A percentile compares a stretch with the other conserved stretches of the same genome.
These are phyloP conservation scores for Cladosporium sp. DNA, from an alignment of 2,329 filamentous ascomycete genomes.

Conservation along the genomic window DNA sequence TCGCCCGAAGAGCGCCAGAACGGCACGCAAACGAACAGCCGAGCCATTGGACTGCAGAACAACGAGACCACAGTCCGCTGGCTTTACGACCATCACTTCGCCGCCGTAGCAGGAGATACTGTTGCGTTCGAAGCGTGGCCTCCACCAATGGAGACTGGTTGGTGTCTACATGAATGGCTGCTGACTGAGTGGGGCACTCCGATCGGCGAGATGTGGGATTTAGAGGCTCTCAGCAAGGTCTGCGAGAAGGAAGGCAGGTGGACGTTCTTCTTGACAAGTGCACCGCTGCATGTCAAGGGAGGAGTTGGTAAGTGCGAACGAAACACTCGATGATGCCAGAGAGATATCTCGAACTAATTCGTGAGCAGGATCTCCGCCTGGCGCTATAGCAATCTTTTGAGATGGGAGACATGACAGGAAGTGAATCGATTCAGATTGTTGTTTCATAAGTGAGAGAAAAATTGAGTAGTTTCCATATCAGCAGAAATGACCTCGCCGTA, in stretches of 20 bases:
- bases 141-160: slow-evolving; percentile 19
- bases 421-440: too few relatives aligned
- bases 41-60: slow-evolving; percentile 39
- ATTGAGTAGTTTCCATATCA: too few relatives aligned
- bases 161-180: slow-evolving; percentile 34
- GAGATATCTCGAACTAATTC: not conserved
- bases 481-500: too few relatives aligned
- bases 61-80: slow-evolving; percentile 48
- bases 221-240: slow-evolving; percentile 34
- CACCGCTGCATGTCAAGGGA: slow-evolving; percentile 38
- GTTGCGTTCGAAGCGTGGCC: slow-evolving; percentile 33
- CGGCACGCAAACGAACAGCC: slow-evolving; percentile 17
- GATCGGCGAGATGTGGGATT: slow-evolving; percentile 41
- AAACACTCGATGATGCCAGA: not conserved
- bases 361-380: slow-evolving; percentile 16
- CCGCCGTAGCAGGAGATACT: slow-evolving; percentile 33
- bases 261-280: slow-evolving; percentile 38
- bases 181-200: slow-evolving; percentile 37
- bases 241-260: slow-evolving; percentile 33
- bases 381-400: slow-evolving; percentile 32
- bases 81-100: slow-evolving; percentile 41
- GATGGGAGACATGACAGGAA: not conserved
- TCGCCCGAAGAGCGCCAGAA: slow-evolving; percentile 15
- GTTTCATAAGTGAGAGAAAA: too few relatives aligned
- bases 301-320: slow-evolving; percentile 18